These are phyloP conservation scores for Ilyonectria sp. DNA, from an alignment of 2,329 filamentous ascomycete species.

Conservation along the genomic window DNA sequence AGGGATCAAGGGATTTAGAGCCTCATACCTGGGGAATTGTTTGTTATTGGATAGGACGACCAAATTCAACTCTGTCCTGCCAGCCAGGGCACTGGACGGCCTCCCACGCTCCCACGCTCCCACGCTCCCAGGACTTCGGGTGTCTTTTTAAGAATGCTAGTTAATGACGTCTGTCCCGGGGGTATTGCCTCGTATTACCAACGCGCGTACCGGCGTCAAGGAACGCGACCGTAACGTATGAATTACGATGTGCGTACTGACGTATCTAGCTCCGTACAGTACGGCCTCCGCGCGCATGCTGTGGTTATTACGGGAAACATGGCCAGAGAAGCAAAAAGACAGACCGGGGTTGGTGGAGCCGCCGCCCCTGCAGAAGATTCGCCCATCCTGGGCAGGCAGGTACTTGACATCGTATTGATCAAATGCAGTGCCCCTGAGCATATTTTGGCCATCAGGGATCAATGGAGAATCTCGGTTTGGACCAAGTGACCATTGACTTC, in stretches of 20 bases:
- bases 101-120: slow-evolving; percentile 23
- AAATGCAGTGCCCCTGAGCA: slow-evolving; percentile 21
- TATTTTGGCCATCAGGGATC: slow-evolving; percentile 7
- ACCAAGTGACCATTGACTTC: slow-evolving; percentile 4
- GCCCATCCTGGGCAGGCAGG: slow-evolving; percentile 2
- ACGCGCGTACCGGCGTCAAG: slow-evolving; percentile 12
- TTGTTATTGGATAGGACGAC: slow-evolving; percentile 19
- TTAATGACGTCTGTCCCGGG: neutral
- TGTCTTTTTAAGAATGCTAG: neutral
- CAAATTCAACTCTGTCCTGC: neutral
- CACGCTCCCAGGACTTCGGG: slow-evolving; percentile 15
- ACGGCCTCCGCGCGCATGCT: neutral
- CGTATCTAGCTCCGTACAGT: slow-evolving; percentile 16
- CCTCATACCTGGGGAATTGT: slow-evolving; percentile 9
- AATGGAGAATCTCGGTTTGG: slow-evolving; percentile 8
- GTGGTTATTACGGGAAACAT: slow-evolving; percentile 21
- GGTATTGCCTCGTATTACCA: slow-evolving; percentile 10
- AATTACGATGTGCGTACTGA: slow-evolving; percentile 3
- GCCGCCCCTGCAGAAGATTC: slow-evolving; percentile 20
- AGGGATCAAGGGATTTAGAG: slow-evolving; percentile 10
- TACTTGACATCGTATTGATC: slow-evolving; percentile 23
- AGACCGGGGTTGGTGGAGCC: slow-evolving; percentile 1
- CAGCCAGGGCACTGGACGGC: slow-evolving; percentile 18
- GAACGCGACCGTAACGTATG: slow-evolving; percentile 14
- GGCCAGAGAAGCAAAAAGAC: slow-evolving; percentile 6